Percentiles rank a stretch among this genome's conserved stretches.
These are phyloP conservation scores for Boletus vermiculosoides DNA, from an alignment of 768 basidiomycete species.

Conservation along the genomic window DNA sequence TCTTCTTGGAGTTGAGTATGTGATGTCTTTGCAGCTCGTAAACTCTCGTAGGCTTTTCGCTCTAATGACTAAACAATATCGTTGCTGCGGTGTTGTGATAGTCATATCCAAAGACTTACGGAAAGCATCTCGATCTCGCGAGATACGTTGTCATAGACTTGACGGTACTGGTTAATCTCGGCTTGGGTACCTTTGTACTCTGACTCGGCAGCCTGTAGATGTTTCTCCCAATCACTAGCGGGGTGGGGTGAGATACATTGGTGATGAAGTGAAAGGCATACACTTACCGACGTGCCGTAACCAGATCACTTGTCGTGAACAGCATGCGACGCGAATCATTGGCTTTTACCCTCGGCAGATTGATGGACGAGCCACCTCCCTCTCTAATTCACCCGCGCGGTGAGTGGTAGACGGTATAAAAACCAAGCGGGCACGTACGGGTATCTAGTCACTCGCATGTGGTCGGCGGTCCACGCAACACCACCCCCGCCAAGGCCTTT, in stretches of 20 bases:
- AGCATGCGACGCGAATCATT: constrained; percentile 45
- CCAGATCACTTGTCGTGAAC: constrained; percentile 52
- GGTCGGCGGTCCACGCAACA: constrained; percentile 60
- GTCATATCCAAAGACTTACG: constrained; percentile 27
- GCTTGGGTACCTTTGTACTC: constrained; percentile 34
- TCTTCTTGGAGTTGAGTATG: constrained; percentile 52
- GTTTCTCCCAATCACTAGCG: constrained; percentile 47
- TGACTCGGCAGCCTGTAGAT: constrained; percentile 39
- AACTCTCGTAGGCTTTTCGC: constrained; percentile 21
- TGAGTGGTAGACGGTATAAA: not conserved
- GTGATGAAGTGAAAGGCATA: not conserved
- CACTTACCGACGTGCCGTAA: constrained; percentile 47
- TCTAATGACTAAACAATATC: constrained; percentile 17
- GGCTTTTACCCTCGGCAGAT: constrained; percentile 30
- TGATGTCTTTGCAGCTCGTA: constrained; percentile 35
- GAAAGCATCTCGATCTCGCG: constrained; percentile 32
- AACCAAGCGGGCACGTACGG: constrained; percentile 42
- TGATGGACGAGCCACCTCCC: constrained; percentile 60
- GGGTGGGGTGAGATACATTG: not conserved
- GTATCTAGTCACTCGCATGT: constrained; percentile 62
- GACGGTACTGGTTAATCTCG: constrained; percentile 29
- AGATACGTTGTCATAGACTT: constrained; percentile 30
- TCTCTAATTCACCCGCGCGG: constrained; percentile 42
- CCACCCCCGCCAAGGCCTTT: constrained; percentile 46
- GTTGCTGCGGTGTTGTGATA: not conserved